Base-by-base conservation (phyloP, 2,329 filamentous ascomycete genomes). In the Pezicula neosporulosa region DNA sequence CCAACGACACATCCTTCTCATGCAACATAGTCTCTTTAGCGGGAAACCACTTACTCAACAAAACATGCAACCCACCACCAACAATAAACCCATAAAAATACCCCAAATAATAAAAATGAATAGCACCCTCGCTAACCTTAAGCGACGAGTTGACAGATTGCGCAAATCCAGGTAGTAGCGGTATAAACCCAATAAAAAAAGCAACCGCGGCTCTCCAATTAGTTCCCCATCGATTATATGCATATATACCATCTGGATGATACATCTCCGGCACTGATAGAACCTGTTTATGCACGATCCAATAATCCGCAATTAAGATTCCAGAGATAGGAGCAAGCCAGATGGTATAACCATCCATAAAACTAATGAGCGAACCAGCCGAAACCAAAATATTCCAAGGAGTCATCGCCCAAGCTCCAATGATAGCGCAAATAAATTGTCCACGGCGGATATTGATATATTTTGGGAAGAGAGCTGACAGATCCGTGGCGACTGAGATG, bases 371-470 rank as follows among this genome's bases (percentile, higher is more conserved):
- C 2, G 47, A 41, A 2, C 24, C 42, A 9, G 41, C 43, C 5
- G 33, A 42, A 12, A 61, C 66, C 1, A 74, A 58, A 44, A 75
- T 74, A 60, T 72, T 71, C 72, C 72, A 75, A 0, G 72, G 72
- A 0, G 72, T 70, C 3, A 74, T 66, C 1, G 67, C 70, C 71
- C 72, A 76, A 1, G 59, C 55, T 19, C 61, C 63, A 18, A 74
- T 53, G 0, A 73, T 56, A 1, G 70, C 70, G 38, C 69, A 69
- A 15, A 75, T 57, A 2, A 75, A 56, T 43, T 70, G 68, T 2
- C 73, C 73, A 7, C 73, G 67, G 7, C 69, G 64, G 50, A 77
- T 74, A 62, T 78, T 77, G 56, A 80, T 63, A 57, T 70, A 78
- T 33, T 68, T 68, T 0, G 77, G 77, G 42, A 76, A 72, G 1